phyloP scores from a whole-genome alignment of 495 filamentous ascomycete genomes.

The Hypoxylon trugodes region DNA sequence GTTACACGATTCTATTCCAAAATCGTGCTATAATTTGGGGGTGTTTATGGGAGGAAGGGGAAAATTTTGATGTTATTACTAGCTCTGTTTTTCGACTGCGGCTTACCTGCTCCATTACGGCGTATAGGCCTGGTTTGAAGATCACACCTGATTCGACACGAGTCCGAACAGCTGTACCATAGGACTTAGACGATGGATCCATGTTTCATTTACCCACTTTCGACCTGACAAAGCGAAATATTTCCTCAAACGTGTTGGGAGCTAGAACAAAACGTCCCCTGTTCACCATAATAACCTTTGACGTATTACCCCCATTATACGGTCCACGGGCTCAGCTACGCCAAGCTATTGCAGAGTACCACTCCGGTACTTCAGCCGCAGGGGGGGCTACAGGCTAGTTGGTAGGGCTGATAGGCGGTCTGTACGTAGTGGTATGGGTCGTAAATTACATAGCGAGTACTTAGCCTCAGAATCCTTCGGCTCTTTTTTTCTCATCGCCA shows the following conservation, averaged over 20 bases:
- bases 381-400: no score
- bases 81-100: not conserved
- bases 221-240: no score
- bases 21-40: not conserved
- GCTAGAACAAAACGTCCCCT: not conserved
- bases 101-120: not conserved
- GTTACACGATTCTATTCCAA: slow-evolving; percentile 1
- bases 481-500: slow-evolving; percentile 23
- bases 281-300: slow-evolving; percentile 5
- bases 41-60: not conserved
- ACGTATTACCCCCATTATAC: slow-evolving; percentile 8
- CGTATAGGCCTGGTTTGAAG: not conserved
- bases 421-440: not conserved
- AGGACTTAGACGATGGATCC: slow-evolving; percentile 8
- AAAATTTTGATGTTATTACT: not conserved
- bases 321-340: slow-evolving; percentile 29
- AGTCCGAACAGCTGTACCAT: slow-evolving; percentile 8
- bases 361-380: slow-evolving; percentile 8
- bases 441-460: slow-evolving; percentile 2
- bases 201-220: slow-evolving; percentile 2
- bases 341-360: slow-evolving; percentile 22
- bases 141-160: slow-evolving; percentile 11
- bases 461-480: slow-evolving; percentile 19
- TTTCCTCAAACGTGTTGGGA: slow-evolving; percentile 4
- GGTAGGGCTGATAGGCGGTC: slow-evolving; percentile 6